A percentile compares a stretch with the other conserved stretches of the same genome.
These are phyloP conservation scores for Coccinonectria pachysandricola DNA, from an alignment of 2,329 filamentous ascomycete species.

Conservation along the genomic window DNA sequence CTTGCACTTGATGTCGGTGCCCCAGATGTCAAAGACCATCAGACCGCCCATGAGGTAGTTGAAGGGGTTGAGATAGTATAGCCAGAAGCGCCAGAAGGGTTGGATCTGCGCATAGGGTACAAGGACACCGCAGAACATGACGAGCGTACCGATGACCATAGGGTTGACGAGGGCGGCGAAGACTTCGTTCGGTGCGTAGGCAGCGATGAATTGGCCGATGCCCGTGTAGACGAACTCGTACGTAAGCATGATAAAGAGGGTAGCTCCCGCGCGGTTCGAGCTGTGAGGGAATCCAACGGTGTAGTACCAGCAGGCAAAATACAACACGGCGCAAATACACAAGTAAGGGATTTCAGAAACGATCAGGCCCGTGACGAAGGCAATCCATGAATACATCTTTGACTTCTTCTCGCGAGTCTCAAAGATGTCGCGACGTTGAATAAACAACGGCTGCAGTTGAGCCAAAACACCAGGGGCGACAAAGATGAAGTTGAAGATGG, in stretches of 20 bases:
- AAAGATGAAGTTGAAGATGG: slow-evolving; percentile 54
- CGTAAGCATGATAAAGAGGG: slow-evolving; percentile 44
- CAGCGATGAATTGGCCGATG: slow-evolving; percentile 53
- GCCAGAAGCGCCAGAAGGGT: slow-evolving; percentile 58
- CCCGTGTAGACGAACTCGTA: slow-evolving; percentile 52
- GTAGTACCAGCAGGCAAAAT: slow-evolving; percentile 49
- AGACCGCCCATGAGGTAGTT: slow-evolving; percentile 50
- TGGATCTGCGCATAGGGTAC: slow-evolving; percentile 56
- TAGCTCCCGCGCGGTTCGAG: slow-evolving; percentile 37
- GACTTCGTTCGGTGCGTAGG: slow-evolving; percentile 50
- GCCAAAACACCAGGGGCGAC: slow-evolving; percentile 48
- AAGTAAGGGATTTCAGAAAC: slow-evolving; percentile 38
- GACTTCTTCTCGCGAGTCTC: slow-evolving; percentile 50
- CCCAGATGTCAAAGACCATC: slow-evolving; percentile 42
- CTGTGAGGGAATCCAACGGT: slow-evolving; percentile 39
- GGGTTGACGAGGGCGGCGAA: slow-evolving; percentile 50
- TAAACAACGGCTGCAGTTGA: slow-evolving; percentile 49
- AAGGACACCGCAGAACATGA: slow-evolving; percentile 66
- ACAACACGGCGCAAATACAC: slow-evolving; percentile 33
- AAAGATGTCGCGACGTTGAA: slow-evolving; percentile 46
- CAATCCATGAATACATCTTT: slow-evolving; percentile 50
- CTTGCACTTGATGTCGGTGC: slow-evolving; percentile 33
- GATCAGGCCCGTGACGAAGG: slow-evolving; percentile 44
- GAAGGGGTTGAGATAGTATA: slow-evolving; percentile 52
- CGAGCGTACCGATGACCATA: slow-evolving; percentile 44